Evolutionary conservation across 2,329 filamentous ascomycete genomes (phyloP).

Genomic region (Aspergillus sp.): DNA sequence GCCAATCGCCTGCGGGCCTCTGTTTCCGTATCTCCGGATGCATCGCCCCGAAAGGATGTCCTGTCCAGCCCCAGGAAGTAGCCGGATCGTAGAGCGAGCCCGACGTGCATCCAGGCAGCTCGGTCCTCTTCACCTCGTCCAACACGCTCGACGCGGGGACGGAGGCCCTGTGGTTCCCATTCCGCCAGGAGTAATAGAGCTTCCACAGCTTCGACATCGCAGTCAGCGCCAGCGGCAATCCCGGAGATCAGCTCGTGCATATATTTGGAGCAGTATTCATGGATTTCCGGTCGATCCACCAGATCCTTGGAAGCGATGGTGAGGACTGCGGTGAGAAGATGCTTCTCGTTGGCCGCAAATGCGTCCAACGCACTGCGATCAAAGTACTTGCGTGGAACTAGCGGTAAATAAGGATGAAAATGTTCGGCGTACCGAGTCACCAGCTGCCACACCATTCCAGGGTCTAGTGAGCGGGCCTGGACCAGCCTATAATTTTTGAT

Average conservation of each 20-base stretch:
- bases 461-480: constrained; percentile 39
- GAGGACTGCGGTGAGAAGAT: constrained; percentile 61
- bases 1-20: constrained; percentile 58
- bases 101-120: constrained; percentile 70
- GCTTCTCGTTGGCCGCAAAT: constrained; percentile 54
- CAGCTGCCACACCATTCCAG: constrained; percentile 45
- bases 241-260: constrained; percentile 62
- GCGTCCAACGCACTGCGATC: constrained; percentile 46
- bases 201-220: constrained; percentile 63
- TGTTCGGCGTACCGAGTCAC: constrained; percentile 54
- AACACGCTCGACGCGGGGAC: constrained; percentile 53
- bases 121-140: constrained; percentile 66
- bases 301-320: constrained; percentile 65
- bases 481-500: constrained; percentile 38
- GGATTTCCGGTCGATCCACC: constrained; percentile 54
- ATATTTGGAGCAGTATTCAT: constrained; percentile 58
- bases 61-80: constrained; percentile 64
- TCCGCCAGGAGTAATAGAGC: constrained; percentile 62
- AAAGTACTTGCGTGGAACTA: constrained; percentile 55
- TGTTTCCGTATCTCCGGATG: constrained; percentile 50
- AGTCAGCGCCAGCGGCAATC: constrained; percentile 58
- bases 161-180: constrained; percentile 61
- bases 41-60: constrained; percentile 56
- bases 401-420: constrained; percentile 63
- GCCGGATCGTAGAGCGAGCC: constrained; percentile 58